Percentiles rank a stretch among this genome's conserved stretches.
phyloP scores from a whole-genome alignment of 345 rosid genomes.

The Barbarea vulgaris region DNA sequence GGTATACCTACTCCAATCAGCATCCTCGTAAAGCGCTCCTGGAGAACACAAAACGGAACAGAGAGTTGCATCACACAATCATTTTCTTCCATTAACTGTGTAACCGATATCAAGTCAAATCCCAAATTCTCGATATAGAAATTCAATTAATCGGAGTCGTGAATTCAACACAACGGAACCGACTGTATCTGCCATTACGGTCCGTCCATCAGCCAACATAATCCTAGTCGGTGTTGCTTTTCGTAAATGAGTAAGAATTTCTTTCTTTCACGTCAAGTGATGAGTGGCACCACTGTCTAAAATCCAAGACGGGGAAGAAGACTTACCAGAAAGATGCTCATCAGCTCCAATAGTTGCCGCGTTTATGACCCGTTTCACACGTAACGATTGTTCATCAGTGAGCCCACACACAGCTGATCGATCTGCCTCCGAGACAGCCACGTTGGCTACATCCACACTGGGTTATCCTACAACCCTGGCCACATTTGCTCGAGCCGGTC shows the following conservation, averaged over 20 bases:
- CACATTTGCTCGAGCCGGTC: neutral
- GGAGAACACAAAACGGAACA: no score
- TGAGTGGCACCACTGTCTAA: neutral
- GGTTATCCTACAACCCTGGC: neutral
- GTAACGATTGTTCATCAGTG: neutral
- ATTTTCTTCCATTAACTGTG: no score
- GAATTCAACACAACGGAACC: no score
- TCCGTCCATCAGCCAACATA: neutral
- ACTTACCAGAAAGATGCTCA: neutral
- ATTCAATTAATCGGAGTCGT: no score
- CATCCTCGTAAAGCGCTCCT: no score
- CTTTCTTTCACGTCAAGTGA: neutral
- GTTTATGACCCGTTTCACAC: neutral
- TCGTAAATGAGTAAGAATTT: neutral
- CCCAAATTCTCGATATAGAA: no score
- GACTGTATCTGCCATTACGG: no score
- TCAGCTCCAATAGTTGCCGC: neutral
- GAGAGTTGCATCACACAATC: no score
- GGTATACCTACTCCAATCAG: no score
- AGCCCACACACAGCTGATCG: neutral
- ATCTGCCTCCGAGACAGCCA: neutral
- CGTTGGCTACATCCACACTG: neutral
- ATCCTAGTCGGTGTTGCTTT: neutral
- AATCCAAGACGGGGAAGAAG: neutral
- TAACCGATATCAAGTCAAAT: no score